These are phyloP conservation scores for Pseudocercospora crystallina DNA, from an alignment of 2,329 filamentous ascomycete species.

Conservation along the genomic window DNA sequence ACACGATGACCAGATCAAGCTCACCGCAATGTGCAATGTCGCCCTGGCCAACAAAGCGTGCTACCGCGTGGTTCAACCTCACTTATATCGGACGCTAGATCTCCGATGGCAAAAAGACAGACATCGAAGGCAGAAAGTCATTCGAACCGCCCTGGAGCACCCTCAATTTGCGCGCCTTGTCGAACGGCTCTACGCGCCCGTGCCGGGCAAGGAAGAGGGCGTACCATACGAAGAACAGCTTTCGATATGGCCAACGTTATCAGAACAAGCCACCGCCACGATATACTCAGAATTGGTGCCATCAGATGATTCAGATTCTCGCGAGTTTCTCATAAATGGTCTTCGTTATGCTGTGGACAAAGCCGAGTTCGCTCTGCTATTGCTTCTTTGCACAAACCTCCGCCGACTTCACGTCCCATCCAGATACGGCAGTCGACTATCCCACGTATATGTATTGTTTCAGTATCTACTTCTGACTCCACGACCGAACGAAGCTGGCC, in stretches of 20 bases:
- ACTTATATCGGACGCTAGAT: background rate
- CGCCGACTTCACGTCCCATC: background rate
- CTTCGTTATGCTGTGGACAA: too few species aligned
- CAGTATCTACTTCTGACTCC: background rate
- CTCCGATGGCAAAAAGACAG: background rate
- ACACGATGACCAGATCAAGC: background rate
- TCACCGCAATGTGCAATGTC: background rate
- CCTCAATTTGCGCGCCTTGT: background rate
- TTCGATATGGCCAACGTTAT: background rate
- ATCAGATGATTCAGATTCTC: too few species aligned
- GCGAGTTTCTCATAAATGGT: too few species aligned
- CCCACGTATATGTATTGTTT: background rate
- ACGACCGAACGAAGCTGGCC: background rate
- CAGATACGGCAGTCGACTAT: background rate
- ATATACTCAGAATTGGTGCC: background rate
- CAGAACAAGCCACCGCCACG: background rate
- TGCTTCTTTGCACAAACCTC: too few species aligned
- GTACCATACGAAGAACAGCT: background rate
- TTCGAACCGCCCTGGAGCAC: background rate
- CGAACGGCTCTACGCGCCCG: background rate
- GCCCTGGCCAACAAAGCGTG: background rate
- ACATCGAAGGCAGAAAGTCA: background rate
- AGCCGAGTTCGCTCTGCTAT: too few species aligned
- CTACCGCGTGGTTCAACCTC: background rate
- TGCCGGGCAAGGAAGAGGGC: background rate